These are phyloP conservation scores for Lasiodiplodia theobromae DNA, from an alignment of 2,329 filamentous ascomycete genomes.

Conservation along the genomic window DNA sequence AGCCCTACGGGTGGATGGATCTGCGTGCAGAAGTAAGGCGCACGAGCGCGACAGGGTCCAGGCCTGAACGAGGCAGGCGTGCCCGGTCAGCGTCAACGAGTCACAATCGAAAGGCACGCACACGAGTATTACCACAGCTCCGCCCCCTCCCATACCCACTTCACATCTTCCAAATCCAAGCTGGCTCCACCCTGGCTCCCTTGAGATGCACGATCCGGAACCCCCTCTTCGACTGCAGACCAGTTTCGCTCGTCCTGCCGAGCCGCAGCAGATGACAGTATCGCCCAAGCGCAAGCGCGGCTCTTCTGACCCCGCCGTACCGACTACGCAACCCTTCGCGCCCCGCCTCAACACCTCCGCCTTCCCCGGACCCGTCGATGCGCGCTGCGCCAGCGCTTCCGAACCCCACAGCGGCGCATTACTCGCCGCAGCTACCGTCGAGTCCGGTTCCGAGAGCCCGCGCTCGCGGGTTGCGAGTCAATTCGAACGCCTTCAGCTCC, in stretches of 20 bases:
- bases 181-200: background rate
- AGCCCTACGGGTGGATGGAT: constrained; percentile 25
- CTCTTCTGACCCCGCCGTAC: constrained; percentile 28
- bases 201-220: constrained; percentile 12
- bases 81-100: constrained; percentile 20
- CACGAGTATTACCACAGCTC: constrained; percentile 7
- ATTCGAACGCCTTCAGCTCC: constrained; percentile 23
- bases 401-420: constrained; percentile 18
- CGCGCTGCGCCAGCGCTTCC: constrained; percentile 13
- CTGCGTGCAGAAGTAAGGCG: constrained; percentile 25
- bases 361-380: constrained; percentile 24
- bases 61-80: constrained; percentile 14
- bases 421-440: background rate
- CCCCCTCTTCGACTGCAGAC: constrained; percentile 16
- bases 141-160: constrained; percentile 8
- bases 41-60: constrained; percentile 26
- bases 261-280: constrained; percentile 19
- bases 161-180: constrained; percentile 1
- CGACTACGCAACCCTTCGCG: constrained; percentile 26
- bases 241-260: background rate
- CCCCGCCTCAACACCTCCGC: constrained; percentile 30
- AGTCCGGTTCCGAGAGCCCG: constrained; percentile 26
- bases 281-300: constrained; percentile 31
- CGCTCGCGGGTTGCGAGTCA: constrained; percentile 24
- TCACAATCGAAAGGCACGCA: constrained; percentile 4